These are phyloP conservation scores for Phytophthora podocarpi DNA, from an alignment of 352 stramenopile species.

Conservation along the genomic window DNA sequence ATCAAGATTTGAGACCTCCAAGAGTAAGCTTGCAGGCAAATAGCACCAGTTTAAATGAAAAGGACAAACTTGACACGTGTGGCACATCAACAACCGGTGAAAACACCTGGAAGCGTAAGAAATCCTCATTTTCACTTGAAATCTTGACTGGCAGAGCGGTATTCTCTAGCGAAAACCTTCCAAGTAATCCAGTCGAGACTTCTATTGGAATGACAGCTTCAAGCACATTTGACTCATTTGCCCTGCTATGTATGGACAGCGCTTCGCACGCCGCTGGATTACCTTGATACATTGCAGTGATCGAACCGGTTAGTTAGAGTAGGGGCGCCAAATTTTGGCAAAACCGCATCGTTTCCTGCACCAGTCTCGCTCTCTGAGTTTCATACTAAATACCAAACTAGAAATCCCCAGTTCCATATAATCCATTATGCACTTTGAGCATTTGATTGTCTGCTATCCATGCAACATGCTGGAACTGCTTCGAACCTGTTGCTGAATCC, in stretches of 20 bases:
- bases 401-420: neutral
- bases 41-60: slow-evolving; percentile 10
- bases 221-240: slow-evolving; percentile 27
- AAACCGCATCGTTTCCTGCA: slow-evolving; percentile 27
- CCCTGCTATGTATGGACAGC: slow-evolving; percentile 4
- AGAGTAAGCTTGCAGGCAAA: neutral
- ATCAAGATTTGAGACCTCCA: slow-evolving; percentile 40
- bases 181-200: neutral
- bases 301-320: slow-evolving; percentile 23
- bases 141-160: neutral
- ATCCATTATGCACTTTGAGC: neutral
- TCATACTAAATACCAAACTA: too few species aligned
- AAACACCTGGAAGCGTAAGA: slow-evolving; percentile 29
- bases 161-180: too few species aligned
- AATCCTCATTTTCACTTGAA: neutral
- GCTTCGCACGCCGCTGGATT: slow-evolving; percentile 8
- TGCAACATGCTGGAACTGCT: neutral
- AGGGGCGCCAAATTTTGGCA: slow-evolving; percentile 20
- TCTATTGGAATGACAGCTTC: neutral
- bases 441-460: too few species aligned
- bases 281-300: slow-evolving; percentile 10
- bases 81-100: slow-evolving; percentile 23
- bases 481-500: neutral
- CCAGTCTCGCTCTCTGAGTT: slow-evolving; percentile 18
- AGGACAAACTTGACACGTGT: slow-evolving; percentile 22